Conservation (phyloP, 768 basidiomycete species). For the Mycena galopus region DNA sequence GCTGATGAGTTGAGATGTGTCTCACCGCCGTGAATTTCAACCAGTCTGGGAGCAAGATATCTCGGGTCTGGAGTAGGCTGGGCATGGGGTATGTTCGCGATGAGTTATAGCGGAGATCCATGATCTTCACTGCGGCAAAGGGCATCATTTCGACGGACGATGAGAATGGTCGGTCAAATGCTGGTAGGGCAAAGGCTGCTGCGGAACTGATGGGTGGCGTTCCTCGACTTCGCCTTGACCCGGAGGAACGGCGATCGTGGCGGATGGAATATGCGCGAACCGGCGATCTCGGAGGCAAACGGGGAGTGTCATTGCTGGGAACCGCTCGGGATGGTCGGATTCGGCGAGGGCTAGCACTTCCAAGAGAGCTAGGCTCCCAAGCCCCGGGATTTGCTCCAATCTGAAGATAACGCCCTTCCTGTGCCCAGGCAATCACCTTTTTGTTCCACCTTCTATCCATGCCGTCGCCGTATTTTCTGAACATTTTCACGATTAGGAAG, state of each 20-base stretch:
- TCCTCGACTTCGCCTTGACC: background rate
- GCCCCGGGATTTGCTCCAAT: background rate
- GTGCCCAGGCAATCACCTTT: conserved; percentile 18
- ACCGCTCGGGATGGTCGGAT: background rate
- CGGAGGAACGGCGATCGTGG: background rate
- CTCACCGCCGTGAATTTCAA: conserved; percentile 10
- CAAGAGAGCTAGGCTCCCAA: background rate
- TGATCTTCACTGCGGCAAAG: conserved; percentile 14
- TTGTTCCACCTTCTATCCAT: conserved; percentile 27
- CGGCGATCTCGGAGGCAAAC: background rate
- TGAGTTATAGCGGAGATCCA: background rate
- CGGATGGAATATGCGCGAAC: background rate
- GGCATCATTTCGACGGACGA: background rate
- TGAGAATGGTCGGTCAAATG: background rate
- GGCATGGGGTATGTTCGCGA: background rate
- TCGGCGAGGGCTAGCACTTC: background rate
- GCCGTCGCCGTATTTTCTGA: conserved; percentile 55
- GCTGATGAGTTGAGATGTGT: background rate
- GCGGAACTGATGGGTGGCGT: background rate
- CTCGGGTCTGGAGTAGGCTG: background rate
- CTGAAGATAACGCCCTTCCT: background rate
- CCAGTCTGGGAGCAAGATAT: conserved; percentile 11
- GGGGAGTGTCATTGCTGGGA: background rate
- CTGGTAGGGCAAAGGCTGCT: no score
- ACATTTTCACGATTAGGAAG: conserved; percentile 56